Conservation (phyloP, 2,329 filamentous ascomycete genomes). For the Teratosphaeria zuluensis region DNA sequence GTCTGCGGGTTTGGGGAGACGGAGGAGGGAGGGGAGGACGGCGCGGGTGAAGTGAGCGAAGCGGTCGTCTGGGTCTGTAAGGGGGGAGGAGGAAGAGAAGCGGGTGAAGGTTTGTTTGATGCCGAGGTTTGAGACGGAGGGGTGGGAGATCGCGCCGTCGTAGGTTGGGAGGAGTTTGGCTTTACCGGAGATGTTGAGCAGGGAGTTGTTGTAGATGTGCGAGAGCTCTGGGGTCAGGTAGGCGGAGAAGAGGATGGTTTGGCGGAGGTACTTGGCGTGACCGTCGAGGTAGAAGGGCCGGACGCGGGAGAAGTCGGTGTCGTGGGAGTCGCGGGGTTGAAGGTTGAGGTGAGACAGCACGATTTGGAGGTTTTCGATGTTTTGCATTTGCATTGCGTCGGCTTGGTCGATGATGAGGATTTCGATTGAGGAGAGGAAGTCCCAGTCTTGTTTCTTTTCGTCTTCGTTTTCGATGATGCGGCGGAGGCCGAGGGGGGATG, state of each 20-base stretch:
- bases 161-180: constrained; percentile 60
- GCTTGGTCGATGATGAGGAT: constrained; percentile 83
- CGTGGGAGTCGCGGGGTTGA: constrained; percentile 71
- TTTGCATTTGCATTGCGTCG: constrained; percentile 92
- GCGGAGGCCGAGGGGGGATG: constrained; percentile 78
- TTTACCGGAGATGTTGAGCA: constrained; percentile 73
- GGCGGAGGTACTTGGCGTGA: constrained; percentile 68
- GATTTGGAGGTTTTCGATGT: constrained; percentile 92
- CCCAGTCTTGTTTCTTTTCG: constrained; percentile 63
- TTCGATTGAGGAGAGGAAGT: constrained; percentile 92
- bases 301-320: constrained; percentile 86
- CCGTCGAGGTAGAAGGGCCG: constrained; percentile 88
- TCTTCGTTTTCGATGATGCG: constrained; percentile 79
- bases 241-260: constrained; percentile 71
- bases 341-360: constrained; percentile 87
- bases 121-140: constrained; percentile 42
- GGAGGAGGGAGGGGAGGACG: constrained; percentile 64
- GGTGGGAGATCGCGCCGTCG: constrained; percentile 55
- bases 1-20: constrained; percentile 52
- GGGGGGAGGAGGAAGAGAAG: constrained; percentile 61
- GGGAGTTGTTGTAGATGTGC: constrained; percentile 63
- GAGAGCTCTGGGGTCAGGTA: constrained; percentile 81
- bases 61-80: constrained; percentile 71
- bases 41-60: constrained; percentile 86
- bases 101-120: constrained; percentile 83